Evolutionary conservation across 176 grass and related monocot species (phyloP).

Genomic region (Paspalum vaginatum): DNA sequence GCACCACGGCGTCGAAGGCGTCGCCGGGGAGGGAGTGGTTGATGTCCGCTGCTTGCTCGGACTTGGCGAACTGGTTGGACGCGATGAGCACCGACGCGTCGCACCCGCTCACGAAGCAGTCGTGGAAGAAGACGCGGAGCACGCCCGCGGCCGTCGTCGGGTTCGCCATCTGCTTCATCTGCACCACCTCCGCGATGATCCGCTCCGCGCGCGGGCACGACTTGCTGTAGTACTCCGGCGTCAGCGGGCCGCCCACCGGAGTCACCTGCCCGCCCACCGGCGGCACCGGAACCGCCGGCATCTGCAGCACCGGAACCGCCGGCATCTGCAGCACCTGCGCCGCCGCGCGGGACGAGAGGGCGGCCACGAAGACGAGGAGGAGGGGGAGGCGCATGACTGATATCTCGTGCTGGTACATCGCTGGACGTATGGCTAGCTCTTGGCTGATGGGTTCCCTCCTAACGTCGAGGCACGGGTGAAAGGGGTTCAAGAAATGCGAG

Average conservation of each 20-base stretch:
- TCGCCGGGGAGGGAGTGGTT: constrained; percentile 84
- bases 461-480: constrained; percentile 14
- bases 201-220: constrained; percentile 68
- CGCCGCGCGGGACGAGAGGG: constrained; percentile 3
- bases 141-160: constrained; percentile 81
- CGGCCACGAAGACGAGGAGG: constrained; percentile 24
- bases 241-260: constrained; percentile 15
- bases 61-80: constrained; percentile 59
- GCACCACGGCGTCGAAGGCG: constrained; percentile 75
- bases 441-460: constrained; percentile 24
- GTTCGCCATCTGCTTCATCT: constrained; percentile 67
- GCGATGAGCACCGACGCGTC: constrained; percentile 77
- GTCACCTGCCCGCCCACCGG: not conserved
- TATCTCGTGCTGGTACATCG: not conserved
- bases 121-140: constrained; percentile 89
- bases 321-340: not conserved
- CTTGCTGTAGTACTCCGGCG: constrained; percentile 46
- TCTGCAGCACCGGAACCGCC: no score
- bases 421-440: constrained; percentile 1
- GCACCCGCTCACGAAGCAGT: constrained; percentile 84
- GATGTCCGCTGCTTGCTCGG: constrained; percentile 74
- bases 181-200: constrained; percentile 71
- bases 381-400: constrained; percentile 48
- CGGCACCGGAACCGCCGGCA: not conserved
- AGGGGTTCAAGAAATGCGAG: constrained; percentile 55